These are phyloP conservation scores for Suhomyces atakaporum DNA, from an alignment of 1,139 yeast genomes.

Conservation along the genomic window DNA sequence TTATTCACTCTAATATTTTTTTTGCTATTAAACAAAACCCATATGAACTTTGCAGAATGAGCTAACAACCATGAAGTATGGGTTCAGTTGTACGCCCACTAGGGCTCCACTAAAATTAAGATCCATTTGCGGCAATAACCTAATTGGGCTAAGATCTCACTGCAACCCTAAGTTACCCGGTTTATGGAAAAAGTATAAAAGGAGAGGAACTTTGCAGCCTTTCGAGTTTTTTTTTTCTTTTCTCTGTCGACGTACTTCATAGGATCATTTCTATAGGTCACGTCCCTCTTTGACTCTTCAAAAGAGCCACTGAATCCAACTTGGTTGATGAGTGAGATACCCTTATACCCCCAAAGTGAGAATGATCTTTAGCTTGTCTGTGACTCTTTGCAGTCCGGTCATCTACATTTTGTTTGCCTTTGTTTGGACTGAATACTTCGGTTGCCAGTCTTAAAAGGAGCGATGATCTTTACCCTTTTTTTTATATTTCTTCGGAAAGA, in stretches of 20 bases:
- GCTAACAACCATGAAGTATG: too few relatives aligned
- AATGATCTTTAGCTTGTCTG: constrained; percentile 73
- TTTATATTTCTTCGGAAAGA: constrained; percentile 89
- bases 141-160: constrained; percentile 2
- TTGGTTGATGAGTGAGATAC: constrained; percentile 98
- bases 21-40: too few relatives aligned
- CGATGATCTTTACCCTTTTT: constrained; percentile 98
- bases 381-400: constrained; percentile 83
- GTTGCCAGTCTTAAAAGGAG: constrained; percentile 60
- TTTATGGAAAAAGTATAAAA: constrained; percentile 10
- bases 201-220: constrained; percentile 3
- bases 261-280: constrained; percentile 99
- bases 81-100: too few relatives aligned
- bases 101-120: too few relatives aligned
- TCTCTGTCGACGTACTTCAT: constrained; percentile 85
- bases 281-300: constrained; percentile 99
- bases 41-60: too few relatives aligned
- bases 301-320: constrained; percentile 99
- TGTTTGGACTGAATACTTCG: constrained; percentile 18
- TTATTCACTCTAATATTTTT: too few relatives aligned
- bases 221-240: constrained; percentile 36
- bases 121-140: too few relatives aligned
- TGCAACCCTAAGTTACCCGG: constrained; percentile 12
- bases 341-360: constrained; percentile 88
- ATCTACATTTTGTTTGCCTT: constrained; percentile 63